Percentiles rank a stretch among this genome's conserved stretches.
Evolutionary conservation across 768 basidiomycete species (phyloP).

Genomic region (Peribolospora baueri): DNA sequence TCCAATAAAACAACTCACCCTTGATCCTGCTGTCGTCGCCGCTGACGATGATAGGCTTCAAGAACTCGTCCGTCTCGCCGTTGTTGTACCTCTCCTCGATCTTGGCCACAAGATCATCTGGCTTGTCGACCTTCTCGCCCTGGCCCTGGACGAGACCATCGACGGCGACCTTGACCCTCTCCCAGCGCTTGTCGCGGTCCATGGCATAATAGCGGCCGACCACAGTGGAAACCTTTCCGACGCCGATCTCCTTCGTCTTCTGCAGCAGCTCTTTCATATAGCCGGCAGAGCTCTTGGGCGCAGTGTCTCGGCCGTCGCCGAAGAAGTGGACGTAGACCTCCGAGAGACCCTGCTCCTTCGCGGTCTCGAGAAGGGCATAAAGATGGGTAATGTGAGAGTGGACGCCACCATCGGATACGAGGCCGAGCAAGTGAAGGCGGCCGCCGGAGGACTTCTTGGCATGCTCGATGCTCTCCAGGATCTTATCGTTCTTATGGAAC

Average conservation of each 20-base stretch:
- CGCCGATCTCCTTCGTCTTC: slow-evolving; percentile 45
- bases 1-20: neutral
- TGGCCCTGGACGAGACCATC: slow-evolving; percentile 56
- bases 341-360: slow-evolving; percentile 60
- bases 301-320: slow-evolving; percentile 84
- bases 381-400: slow-evolving; percentile 84
- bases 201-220: slow-evolving; percentile 86
- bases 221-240: slow-evolving; percentile 61
- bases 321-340: slow-evolving; percentile 81
- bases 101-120: slow-evolving; percentile 35
- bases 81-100: slow-evolving; percentile 54
- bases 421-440: slow-evolving; percentile 63
- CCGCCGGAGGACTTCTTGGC: slow-evolving; percentile 56
- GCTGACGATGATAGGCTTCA: slow-evolving; percentile 78
- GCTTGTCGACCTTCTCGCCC: slow-evolving; percentile 30
- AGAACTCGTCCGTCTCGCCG: slow-evolving; percentile 78
- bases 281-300: slow-evolving; percentile 51
- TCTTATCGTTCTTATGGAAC: slow-evolving; percentile 48
- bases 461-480: slow-evolving; percentile 44
- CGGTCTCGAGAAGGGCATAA: slow-evolving; percentile 68
- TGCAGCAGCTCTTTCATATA: slow-evolving; percentile 54
- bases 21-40: slow-evolving; percentile 45
- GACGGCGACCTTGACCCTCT: slow-evolving; percentile 67
- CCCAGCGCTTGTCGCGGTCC: slow-evolving; percentile 96
- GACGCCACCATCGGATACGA: slow-evolving; percentile 91